Evolutionary conservation across 2,329 filamentous ascomycete species (phyloP), one percentile per base, ranked within the genome.

Genomic region (Didymosphaeria variabile): DNA sequence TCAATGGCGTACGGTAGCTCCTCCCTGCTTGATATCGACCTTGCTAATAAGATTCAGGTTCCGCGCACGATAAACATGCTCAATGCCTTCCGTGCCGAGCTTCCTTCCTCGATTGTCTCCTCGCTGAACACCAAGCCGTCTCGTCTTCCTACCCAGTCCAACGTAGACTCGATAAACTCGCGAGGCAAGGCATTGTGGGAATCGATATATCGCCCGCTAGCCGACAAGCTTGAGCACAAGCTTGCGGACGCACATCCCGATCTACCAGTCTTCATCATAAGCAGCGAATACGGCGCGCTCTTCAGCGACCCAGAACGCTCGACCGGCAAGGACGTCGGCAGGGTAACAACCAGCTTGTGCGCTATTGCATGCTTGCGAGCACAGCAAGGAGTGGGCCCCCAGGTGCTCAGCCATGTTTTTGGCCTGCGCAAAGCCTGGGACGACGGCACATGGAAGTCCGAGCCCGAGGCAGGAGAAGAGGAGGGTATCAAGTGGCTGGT

Each of bases 1-100:
- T 93, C 84, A 92, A 92, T 80, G 90, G 90, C 66, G 82, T 74
- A 64, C 9, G 72, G n/a, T 21, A 23, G 19, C 42, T 32, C n/a
- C 38, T 32, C 23, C 29, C 54, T 34, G 0, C 15, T 1, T 17
- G n/a, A 19, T 17, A 32, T 26, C 52, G 9, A 46, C 6, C 21
- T 46, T 8, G 26, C 29, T 60, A 36, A 61, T 34, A 15, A 21
- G 26, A 13, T 9, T 38, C 21, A 86, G 79, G 92, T 95, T 68
- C 92, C 92, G 1, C 89, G 92, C 66, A 90, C 89, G 29, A 95
- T 95, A 81, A 95, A 95, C 83, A 89, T 87, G 70, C 88, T 96
- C 1, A 89, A 88, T 70, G 88, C 88, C 26, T 93, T 94, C 82
- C 84, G 86, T 69, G 82, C 84, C 42, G 81, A 83, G 31, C 86